These are phyloP conservation scores for Thermochaetoides dissita DNA, from an alignment of 2,329 filamentous ascomycete species.

Conservation along the genomic window DNA sequence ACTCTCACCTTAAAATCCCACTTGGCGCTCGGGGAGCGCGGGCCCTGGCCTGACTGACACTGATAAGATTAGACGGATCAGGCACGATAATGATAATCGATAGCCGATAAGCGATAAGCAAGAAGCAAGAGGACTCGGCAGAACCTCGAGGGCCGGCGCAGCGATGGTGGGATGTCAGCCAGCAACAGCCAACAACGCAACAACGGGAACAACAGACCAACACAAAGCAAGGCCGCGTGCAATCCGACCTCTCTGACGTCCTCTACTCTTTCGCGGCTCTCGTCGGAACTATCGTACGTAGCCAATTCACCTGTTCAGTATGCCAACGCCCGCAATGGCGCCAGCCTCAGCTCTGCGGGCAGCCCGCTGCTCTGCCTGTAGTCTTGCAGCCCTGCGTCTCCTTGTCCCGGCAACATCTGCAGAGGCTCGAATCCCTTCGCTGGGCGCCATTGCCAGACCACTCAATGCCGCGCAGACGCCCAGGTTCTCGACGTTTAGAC, in stretches of 20 bases:
- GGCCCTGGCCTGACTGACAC: neutral
- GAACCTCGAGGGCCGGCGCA: neutral
- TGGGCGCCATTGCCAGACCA: neutral
- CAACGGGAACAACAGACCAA: too few species aligned
- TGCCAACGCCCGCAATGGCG: conserved; percentile 11
- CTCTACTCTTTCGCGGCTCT: too few species aligned
- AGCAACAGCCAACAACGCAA: too few species aligned
- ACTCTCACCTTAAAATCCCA: neutral
- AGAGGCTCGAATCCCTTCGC: conserved; percentile 1
- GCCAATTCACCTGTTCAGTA: neutral
- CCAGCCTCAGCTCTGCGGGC: conserved; percentile 13
- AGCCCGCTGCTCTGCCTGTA: conserved; percentile 18
- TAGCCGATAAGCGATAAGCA: too few species aligned
- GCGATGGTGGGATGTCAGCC: neutral
- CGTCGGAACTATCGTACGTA: too few species aligned
- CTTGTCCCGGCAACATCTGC: conserved; percentile 9
- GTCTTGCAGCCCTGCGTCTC: conserved; percentile 14
- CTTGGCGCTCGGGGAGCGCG: neutral
- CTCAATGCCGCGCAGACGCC: conserved; percentile 1
- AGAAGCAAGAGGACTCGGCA: neutral
- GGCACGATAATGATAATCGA: neutral
- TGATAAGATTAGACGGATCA: neutral
- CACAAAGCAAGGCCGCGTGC: too few species aligned
- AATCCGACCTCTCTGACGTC: too few species aligned
- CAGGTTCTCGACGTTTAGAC: conserved; percentile 13